phyloP scores from a whole-genome alignment of 345 rosid genomes.

The Citrus sinensis region DVS_A1.0 CM039165.1:34825501-34826000 shows the following conservation, averaged over 20 bases:
- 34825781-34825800: background rate
- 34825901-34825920: too few relatives aligned
- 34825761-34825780: background rate
- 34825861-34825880: too few relatives aligned
- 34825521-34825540: slow-evolving; percentile 88
- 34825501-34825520: slow-evolving; percentile 76
- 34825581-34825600: slow-evolving; percentile 64
- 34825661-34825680: slow-evolving; percentile 26
- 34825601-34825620: slow-evolving; percentile 65
- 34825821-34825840: background rate
- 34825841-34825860: too few relatives aligned
- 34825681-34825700: slow-evolving; percentile 47
- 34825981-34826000: too few relatives aligned
- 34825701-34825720: slow-evolving; percentile 24
- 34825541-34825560: slow-evolving; percentile 67
- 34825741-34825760: too few relatives aligned
- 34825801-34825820: background rate
- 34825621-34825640: slow-evolving; percentile 26
- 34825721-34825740: background rate
- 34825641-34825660: slow-evolving; percentile 10
- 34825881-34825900: too few relatives aligned
- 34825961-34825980: too few relatives aligned
- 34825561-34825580: slow-evolving; percentile 90
- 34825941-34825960: too few relatives aligned
- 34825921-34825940: too few relatives aligned